A percentile compares a stretch with the other conserved stretches of the same genome.
Conservation (phyloP, 2,329 filamentous ascomycete species). For the Trichoderma pleuroti region DNA sequence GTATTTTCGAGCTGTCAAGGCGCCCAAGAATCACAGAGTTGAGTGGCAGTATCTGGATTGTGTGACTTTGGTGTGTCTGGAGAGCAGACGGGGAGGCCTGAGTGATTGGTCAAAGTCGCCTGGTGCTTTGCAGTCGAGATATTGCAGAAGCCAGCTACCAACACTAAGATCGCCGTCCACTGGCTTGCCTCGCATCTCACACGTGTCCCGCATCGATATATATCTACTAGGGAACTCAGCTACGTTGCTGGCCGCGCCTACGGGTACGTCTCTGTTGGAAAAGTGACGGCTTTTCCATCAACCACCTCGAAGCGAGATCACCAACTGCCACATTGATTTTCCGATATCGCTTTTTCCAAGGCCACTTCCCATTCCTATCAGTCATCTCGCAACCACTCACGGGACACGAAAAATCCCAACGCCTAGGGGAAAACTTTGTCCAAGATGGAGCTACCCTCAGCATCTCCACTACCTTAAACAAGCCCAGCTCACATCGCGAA, state of each 20-base stretch:
- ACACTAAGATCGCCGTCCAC: not conserved
- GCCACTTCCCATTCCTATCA: not conserved
- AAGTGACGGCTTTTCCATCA: not conserved
- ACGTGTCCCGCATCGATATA: not conserved
- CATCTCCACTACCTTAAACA: slow-evolving; percentile 17
- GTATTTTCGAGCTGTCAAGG: not conserved
- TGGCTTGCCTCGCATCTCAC: not conserved
- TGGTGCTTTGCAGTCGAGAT: not conserved
- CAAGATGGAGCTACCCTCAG: not conserved
- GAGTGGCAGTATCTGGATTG: not conserved
- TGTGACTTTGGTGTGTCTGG: not conserved
- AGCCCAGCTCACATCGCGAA: not conserved
- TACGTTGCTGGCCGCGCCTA: not conserved
- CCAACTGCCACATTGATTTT: not conserved
- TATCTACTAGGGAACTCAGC: not conserved
- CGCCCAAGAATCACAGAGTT: not conserved
- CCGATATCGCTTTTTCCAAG: slow-evolving; percentile 6
- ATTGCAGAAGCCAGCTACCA: not conserved
- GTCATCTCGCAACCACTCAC: slow-evolving; percentile 2
- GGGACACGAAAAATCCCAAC: not conserved
- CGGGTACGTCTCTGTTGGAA: not conserved
- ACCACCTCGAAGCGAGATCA: not conserved
- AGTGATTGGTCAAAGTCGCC: not conserved
- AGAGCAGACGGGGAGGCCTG: not conserved
- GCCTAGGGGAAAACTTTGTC: not conserved